Evolutionary conservation across 495 filamentous ascomycete genomes (phyloP).

Genomic region (Chaetomium fimeti): DNA sequence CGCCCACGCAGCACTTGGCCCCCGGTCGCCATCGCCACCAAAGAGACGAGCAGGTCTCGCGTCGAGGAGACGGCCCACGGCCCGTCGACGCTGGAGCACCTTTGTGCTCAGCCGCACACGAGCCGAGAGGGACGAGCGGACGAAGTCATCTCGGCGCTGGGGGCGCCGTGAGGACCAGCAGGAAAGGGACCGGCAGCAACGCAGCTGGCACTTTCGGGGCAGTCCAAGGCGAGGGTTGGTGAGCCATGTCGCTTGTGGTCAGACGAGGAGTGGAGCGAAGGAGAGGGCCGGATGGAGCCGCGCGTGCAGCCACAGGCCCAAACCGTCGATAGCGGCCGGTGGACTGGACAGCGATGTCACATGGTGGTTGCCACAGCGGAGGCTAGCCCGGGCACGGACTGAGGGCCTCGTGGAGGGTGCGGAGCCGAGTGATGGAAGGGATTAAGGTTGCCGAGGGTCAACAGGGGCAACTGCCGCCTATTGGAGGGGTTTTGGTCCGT

Average conservation of each 20-base stretch:
- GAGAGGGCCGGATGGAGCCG: conserved; percentile 14
- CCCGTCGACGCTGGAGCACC: conserved; percentile 29
- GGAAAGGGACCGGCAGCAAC: conserved; percentile 5
- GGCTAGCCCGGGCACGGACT: conserved; percentile 21
- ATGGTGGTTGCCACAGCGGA: conserved; percentile 18
- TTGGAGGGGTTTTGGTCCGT: conserved; percentile 26
- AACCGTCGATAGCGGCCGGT: conserved; percentile 26
- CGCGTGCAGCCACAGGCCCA: conserved; percentile 22
- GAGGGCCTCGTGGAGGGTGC: conserved; percentile 20
- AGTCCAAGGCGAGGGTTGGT: conserved; percentile 10
- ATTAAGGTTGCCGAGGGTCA: conserved; percentile 29
- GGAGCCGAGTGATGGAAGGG: conserved; percentile 31
- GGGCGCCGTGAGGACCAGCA: conserved; percentile 1
- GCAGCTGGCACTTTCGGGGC: conserved; percentile 9
- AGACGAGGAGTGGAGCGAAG: conserved; percentile 20
- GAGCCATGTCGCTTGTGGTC: conserved; percentile 17
- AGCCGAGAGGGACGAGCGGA: background rate
- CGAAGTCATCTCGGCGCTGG: conserved; percentile 21
- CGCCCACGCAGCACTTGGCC: conserved; percentile 15
- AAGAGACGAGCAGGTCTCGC: conserved; percentile 9
- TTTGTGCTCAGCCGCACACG: conserved; percentile 2
- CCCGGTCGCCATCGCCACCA: conserved; percentile 9
- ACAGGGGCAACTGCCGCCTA: conserved; percentile 35
- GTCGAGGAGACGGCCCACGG: conserved; percentile 32
- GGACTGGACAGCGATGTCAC: conserved; percentile 31